Percentiles rank a stretch among this genome's conserved stretches.
Evolutionary conservation across 176 grass and related monocot genomes (phyloP).

Genomic region (Metroxylon sagu): DNA sequence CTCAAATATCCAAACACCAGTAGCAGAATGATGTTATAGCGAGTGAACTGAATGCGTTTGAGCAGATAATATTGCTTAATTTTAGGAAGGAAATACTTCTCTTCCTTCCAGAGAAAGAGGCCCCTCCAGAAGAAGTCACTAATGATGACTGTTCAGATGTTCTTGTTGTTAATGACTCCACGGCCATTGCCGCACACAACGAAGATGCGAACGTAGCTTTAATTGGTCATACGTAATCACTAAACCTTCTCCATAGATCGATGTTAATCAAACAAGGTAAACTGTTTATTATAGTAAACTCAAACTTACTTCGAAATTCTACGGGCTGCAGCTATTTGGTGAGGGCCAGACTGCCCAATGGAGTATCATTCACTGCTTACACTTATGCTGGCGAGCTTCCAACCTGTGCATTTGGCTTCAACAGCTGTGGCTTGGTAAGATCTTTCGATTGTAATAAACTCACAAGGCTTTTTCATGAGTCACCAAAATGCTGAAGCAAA

Average conservation of each 20-base stretch:
- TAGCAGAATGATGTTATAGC: too few relatives aligned
- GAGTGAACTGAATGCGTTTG: not conserved
- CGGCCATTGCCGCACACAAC: slow-evolving; percentile 69
- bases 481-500: too few relatives aligned
- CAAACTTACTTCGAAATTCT: too few relatives aligned
- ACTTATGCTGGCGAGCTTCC: slow-evolving; percentile 82
- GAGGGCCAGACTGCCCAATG: slow-evolving; percentile 39
- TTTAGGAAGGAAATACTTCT: slow-evolving; percentile 81
- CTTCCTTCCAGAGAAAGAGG: slow-evolving; percentile 29
- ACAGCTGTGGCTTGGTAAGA: slow-evolving; percentile 65
- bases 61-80: slow-evolving; percentile 66
- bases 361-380: slow-evolving; percentile 69
- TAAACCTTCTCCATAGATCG: too few relatives aligned
- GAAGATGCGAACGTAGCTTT: slow-evolving; percentile 67
- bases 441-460: not conserved
- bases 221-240: slow-evolving; percentile 53
- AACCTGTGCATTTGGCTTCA: slow-evolving; percentile 88
- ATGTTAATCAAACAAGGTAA: too few relatives aligned
- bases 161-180: slow-evolving; percentile 46
- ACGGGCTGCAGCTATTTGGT: slow-evolving; percentile 46
- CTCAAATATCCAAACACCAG: too few relatives aligned
- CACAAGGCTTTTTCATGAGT: not conserved
- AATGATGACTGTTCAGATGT: slow-evolving; percentile 78
- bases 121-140: slow-evolving; percentile 1
- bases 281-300: too few relatives aligned